Base-by-base conservation (phyloP, 495 filamentous ascomycete species). In the Daldinia childiae region DNA sequence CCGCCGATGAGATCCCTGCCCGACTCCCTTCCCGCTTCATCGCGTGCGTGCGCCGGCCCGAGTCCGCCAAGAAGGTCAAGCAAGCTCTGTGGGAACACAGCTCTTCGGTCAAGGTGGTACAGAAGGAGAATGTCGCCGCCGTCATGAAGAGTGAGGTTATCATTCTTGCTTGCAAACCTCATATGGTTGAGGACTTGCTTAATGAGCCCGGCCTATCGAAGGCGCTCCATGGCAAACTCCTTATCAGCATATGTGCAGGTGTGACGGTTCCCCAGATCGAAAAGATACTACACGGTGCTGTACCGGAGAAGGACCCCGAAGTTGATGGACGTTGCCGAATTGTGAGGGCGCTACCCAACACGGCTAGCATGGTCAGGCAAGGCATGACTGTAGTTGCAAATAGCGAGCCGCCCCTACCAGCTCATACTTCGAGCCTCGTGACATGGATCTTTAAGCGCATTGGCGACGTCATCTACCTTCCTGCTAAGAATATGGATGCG, bases 171-270 rank as follows among this genome's bases (percentile, higher is more conserved):
- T 95, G 92, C 82, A 95, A 96, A 78, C 93, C 93, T 3, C 86
- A 92, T 72, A 90, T 91, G 84, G 83, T 90, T 24, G 74, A 83
- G 19, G 87, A 87, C 6, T 85, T 95, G 36, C 82, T 96, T 6
- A 78, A 82, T 21, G 89, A 85, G 50, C 75, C 82, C 1, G 91
- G 90, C 30, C 91, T 96, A 83, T 76, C 79, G 27, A 84, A 90
- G 58, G 92, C 93, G 1, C 81, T 97, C 0, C 71, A 81, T 9
- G 91, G 91, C 2, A 98, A 97, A 71, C 82, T 97, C 4, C 81
- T 98, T 5, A 91, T 98, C 71, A 91, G 87, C 74, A 93, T 97
- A 62, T 86, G 93, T 45, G 94, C 93, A 1, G 94, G 94, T n/a
- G 89, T 95, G 5, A 86, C 89, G 0, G 87, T 88, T 0, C 54